Evolutionary conservation across 106 monocot genomes (phyloP), one percentile per base, ranked within the genome.

Genomic region (Acorus gramineus): DNA sequence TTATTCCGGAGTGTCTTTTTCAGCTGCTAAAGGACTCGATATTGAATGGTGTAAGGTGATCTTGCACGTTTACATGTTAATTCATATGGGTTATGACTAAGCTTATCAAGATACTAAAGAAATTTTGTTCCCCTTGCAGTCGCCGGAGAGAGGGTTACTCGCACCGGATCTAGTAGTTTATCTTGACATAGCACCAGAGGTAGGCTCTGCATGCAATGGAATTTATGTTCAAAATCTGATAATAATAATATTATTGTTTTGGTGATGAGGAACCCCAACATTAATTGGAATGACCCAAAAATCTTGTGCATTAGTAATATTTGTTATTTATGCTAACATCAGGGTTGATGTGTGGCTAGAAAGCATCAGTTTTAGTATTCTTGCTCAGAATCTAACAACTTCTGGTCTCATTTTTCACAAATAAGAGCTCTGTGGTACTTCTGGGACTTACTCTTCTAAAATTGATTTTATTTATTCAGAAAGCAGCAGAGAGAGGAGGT

Each of bases 1-100:
- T 64, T 91, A 83, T 68, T 98, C 96, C 49, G 96, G 98, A 55
- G 92, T 98, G 47, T 85, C 98, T 6, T 98, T 98, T 68, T 98
- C 92, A 65, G 81, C 92, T 11, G 85, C 98, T 55, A 98, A 98
- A 78, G 98, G 98, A 54, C 81, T 98, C 51, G 73, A 81, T 75
- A 75, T 88, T 42, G 77, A 89, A 50, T 98, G 96, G 96, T 98
- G 91, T 71, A 98, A 92, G 88, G 98, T 92, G 14, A 78, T 60
- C 44, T 4, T 69, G 1, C 59, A 14, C 28, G 28, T 50, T 5
- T n/a, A 45, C 3, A 43, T 4, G 9, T 3, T 53, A 9, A 14
- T 2, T 52, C 51, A 10, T 5, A 69, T 3, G 42, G 56, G 13
- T 47, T 11, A 56, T n/a, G 42, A 10, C 8, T 11, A 42, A 4